Percentiles rank a stretch among this genome's conserved stretches.
Evolutionary conservation across 2,329 filamentous ascomycete species (phyloP).

Genomic region (Ilyonectria sp.): DNA sequence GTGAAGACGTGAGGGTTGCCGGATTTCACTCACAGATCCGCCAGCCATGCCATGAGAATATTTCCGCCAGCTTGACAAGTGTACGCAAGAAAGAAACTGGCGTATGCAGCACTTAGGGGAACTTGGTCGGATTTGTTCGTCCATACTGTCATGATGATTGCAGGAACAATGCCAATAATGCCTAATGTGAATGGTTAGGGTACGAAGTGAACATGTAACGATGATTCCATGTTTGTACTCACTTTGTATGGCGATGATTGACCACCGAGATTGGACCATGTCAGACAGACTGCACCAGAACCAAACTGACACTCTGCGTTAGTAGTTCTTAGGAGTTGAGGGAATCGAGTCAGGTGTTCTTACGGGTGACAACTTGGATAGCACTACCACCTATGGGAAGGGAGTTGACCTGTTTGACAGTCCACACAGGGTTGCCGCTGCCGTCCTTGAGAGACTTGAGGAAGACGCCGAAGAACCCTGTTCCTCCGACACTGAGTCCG

Average conservation of each 20-base stretch:
- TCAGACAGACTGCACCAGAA: slow-evolving; percentile 69
- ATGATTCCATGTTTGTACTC: not conserved
- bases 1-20: not conserved
- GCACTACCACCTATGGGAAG: slow-evolving; percentile 62
- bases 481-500: slow-evolving; percentile 18
- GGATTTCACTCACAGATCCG: slow-evolving; percentile 55
- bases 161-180: slow-evolving; percentile 63
- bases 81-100: slow-evolving; percentile 66
- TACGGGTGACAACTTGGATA: slow-evolving; percentile 57
- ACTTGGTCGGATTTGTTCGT: slow-evolving; percentile 60
- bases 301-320: slow-evolving; percentile 57
- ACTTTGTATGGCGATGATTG: slow-evolving; percentile 63
- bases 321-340: not conserved
- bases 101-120: slow-evolving; percentile 63
- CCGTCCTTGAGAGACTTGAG: slow-evolving; percentile 47
- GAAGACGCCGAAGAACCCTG: slow-evolving; percentile 52
- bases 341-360: not conserved
- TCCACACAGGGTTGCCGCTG: slow-evolving; percentile 48
- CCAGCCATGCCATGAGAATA: slow-evolving; percentile 67
- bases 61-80: slow-evolving; percentile 64
- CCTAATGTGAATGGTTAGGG: slow-evolving; percentile 33
- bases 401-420: slow-evolving; percentile 63
- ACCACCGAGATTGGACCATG: slow-evolving; percentile 64
- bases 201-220: too few species aligned
- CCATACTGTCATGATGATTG: slow-evolving; percentile 69